Evolutionary conservation across 1,139 yeast genomes (phyloP), one percentile per base, ranked within the genome.

Genomic region (Diutina rugosa): DNA sequence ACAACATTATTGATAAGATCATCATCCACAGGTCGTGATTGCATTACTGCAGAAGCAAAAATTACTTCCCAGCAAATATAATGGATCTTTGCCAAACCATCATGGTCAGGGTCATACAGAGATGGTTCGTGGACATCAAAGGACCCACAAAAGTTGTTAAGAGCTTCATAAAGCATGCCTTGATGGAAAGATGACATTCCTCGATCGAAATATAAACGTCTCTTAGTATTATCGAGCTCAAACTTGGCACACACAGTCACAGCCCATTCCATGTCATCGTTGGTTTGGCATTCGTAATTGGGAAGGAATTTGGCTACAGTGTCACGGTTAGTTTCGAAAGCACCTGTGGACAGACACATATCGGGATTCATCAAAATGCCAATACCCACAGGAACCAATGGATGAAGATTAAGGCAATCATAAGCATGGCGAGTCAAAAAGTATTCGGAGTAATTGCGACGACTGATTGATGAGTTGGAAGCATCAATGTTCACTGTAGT

Each of bases 211-310:
- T 76, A 81, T 16, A 82, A 69, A 52, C 73, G 71, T 60, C 76
- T 75, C 0, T 87, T 82, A 9, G 87, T 81, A 5, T 76, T 68
- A n/a, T 80, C 73, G 55, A 78, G 65, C 51, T 72, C 72, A 51
- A 76, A 65, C 57, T 72, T 70, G 49, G 79, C 74, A 62, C 82
- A 78, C 21, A 77, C 73, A 0, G 88, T 80, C 56, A 88, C 71
- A 38, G 86, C 81, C 95, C 95, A 87, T 65, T 87, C 95, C 60
- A 86, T 74, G 63, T 88, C 96, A 63, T 86, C 93, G 62, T 84
- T 85, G 7, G 84, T 79, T 55, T 76, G 70, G 63, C 82, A 82
- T 48, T 81, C 73, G 63, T 76, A 85, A 18, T 72, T 70, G 9
- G 91, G 90, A 46, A 89, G 70, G 57, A 79, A 76, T 56, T 82